A percentile compares a stretch with the other conserved stretches of the same genome.
These are phyloP conservation scores for Tieghemostelium lacteum DNA, from an alignment of 78 protist species.

Conservation along the genomic window DNA sequence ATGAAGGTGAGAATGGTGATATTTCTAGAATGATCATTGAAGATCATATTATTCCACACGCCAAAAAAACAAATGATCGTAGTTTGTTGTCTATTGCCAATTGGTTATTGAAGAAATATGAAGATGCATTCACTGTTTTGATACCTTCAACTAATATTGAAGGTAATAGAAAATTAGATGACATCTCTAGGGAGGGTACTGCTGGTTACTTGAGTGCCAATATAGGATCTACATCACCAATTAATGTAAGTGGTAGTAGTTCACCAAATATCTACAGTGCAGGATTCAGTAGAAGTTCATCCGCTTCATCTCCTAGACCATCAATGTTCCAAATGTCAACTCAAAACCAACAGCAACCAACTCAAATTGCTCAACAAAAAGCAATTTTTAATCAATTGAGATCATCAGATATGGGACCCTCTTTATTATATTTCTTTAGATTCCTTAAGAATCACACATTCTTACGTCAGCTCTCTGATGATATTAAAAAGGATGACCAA, in stretches of 20 bases:
- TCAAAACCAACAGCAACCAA: neutral
- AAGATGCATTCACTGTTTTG: conserved; percentile 38
- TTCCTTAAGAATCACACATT: conserved; percentile 36
- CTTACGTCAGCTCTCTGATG: conserved; percentile 21
- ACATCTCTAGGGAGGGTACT: neutral
- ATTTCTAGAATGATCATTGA: conserved; percentile 38
- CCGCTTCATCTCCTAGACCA: neutral
- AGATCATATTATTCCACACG: conserved; percentile 70
- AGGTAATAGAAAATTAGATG: conserved; percentile 6
- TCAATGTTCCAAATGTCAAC: neutral
- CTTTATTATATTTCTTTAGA: conserved; percentile 37
- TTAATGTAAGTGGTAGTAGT: conserved; percentile 4
- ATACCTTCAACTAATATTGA: conserved; percentile 21
- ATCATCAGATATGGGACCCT: conserved; percentile 56
- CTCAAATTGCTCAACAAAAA: neutral
- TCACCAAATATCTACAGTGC: neutral
- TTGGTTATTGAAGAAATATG: conserved; percentile 60
- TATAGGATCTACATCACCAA: neutral
- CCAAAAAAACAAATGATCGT: conserved; percentile 62
- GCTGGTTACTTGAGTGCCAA: too few species aligned
- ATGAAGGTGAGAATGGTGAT: conserved; percentile 73
- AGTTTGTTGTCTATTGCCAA: conserved; percentile 5
- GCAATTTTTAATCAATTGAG: conserved; percentile 17
- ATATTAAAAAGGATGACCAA: conserved; percentile 46
- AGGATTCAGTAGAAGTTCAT: neutral